Conservation (phyloP, 257 asterid genomes). For the Cordia subcordata region DNA sequence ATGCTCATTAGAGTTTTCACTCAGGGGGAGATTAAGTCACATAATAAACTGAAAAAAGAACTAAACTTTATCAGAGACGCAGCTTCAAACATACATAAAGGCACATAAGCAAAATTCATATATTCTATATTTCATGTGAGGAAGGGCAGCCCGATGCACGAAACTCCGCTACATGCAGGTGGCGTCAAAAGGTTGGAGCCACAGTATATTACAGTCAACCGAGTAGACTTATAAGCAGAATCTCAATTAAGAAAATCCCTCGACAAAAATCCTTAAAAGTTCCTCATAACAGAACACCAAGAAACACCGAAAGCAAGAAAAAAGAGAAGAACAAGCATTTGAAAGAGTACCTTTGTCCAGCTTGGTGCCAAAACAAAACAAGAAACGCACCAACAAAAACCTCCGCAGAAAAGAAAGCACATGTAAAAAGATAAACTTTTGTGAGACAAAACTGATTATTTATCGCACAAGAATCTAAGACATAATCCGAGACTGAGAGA, state of each 20-base stretch:
- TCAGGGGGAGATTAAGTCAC: background rate
- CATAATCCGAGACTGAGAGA: constrained; percentile 2
- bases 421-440: background rate
- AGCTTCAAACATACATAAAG: constrained; percentile 8
- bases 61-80: constrained; percentile 2
- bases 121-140: too few relatives aligned
- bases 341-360: background rate
- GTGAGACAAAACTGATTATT: background rate
- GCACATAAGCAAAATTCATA: background rate
- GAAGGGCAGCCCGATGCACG: background rate
- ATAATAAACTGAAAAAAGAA: constrained; percentile 4
- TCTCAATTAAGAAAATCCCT: constrained; percentile 13
- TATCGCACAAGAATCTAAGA: background rate
- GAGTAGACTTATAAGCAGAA: background rate
- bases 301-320: constrained; percentile 9
- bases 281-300: background rate
- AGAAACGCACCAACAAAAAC: background rate
- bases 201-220: too few relatives aligned
- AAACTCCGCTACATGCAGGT: too few relatives aligned
- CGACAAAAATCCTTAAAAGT: constrained; percentile 3
- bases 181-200: too few relatives aligned
- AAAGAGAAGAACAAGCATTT: background rate
- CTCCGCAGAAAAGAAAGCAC: background rate
- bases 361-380: background rate
- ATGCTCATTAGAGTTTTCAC: too few relatives aligned